Base-by-base conservation (phyloP, 768 basidiomycete genomes). In the Lentinula sp. region DNA sequence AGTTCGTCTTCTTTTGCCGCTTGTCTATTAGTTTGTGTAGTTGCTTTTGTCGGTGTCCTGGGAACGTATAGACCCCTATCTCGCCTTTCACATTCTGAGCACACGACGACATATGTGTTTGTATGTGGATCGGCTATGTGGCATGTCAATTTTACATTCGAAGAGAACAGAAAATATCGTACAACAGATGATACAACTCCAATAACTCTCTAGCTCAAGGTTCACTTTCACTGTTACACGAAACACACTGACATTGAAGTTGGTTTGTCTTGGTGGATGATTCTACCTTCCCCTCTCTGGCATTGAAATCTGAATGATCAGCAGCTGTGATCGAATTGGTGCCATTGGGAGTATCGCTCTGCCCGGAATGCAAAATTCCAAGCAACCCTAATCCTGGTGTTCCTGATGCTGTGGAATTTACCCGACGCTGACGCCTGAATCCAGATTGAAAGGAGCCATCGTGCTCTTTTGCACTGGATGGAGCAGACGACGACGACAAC, bases 61-160 rank as follows among this genome's bases (percentile, higher is more conserved):
- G 49, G 49, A 7, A 20, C 20, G 6, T 46, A 46, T n/a, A 43
- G 62, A 52, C n/a, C 15, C 8, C 52, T 56, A 53, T 52, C 39
- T 35, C 18, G 16, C 33, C 15, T 52, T 54, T 54, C 48, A 16
- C 50, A 51, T 12, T 59, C 49, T 10, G 33, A 20, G 20, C 58
- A 52, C 68, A 66, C 23, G 69, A 64, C 18, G 68, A 59, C 59
- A 69, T 69, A 32, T 68, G 71, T 74, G 41, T 62, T 50, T n/a
- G 46, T 5, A 20, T 4, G 23, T 8, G 37, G 36, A 20, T 51
- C 16, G 13, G 55, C 55, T 57, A 23, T 9, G 12, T 41, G n/a
- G 15, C 18, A 33, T 13, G 4, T 20, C 10, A 37, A 9, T 20
- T 41, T 33, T n/a, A 39, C 28, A 28, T 3, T 28, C 28, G 28